phyloP scores from a whole-genome alignment of 306 rosid genomes.

The Mimosa bimucronata region DNA sequence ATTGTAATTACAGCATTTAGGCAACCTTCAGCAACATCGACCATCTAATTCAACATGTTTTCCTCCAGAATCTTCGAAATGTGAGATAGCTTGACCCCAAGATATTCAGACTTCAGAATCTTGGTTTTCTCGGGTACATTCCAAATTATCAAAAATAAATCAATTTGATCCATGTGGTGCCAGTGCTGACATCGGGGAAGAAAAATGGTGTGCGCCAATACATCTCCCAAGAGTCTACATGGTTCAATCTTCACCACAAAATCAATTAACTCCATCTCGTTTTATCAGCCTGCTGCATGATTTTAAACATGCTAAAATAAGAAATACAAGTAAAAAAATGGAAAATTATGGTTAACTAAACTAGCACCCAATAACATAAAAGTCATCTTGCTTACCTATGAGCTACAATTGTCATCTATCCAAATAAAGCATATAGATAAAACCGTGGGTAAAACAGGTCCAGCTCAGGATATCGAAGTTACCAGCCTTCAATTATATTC shows the following conservation, averaged over 20 bases:
- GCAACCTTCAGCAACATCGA: not conserved
- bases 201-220: not conserved
- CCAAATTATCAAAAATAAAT: not conserved
- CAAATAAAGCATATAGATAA: not conserved
- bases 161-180: not conserved
- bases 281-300: conserved; percentile 1
- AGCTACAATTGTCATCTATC: conserved; percentile 2
- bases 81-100: not conserved
- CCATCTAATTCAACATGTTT: not conserved
- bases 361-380: not conserved
- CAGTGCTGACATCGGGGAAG: not conserved
- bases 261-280: not conserved
- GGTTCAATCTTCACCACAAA: conserved; percentile 14
- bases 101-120: not conserved
- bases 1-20: not conserved
- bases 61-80: not conserved
- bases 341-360: not conserved
- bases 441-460: conserved; percentile 20
- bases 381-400: not conserved
- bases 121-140: not conserved
- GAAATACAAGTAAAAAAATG: not conserved
- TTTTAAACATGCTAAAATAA: not conserved
- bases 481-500: not conserved
- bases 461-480: not conserved
- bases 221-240: not conserved